A percentile compares a stretch with the other conserved stretches of the same genome.
Evolutionary conservation across 2,329 filamentous ascomycete genomes (phyloP).

Genomic region (Colletotrichum siamense): DNA sequence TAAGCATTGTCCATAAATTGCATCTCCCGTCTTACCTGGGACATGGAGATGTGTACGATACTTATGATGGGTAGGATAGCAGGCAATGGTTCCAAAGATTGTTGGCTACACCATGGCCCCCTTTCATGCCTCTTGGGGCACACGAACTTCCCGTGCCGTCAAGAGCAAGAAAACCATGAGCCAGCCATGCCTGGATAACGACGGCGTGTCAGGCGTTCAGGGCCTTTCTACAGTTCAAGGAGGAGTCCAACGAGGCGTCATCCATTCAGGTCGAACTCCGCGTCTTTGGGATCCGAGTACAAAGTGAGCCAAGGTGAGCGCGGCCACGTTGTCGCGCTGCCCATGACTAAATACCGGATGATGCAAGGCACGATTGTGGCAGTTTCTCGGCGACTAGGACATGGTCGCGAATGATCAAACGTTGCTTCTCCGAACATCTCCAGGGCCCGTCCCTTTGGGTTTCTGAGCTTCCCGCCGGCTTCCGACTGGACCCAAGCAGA

Average conservation of each 20-base stretch:
- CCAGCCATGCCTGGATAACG: neutral
- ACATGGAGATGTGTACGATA: neutral
- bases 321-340: neutral
- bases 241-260: neutral
- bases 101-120: neutral
- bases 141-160: neutral
- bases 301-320: neutral
- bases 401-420: neutral
- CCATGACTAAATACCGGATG: neutral
- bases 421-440: neutral
- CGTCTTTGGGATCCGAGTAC: neutral
- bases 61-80: neutral
- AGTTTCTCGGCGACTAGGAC: neutral
- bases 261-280: neutral
- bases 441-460: neutral
- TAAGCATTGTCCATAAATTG: neutral
- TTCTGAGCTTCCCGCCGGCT: neutral
- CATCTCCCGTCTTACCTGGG: neutral
- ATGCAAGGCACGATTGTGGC: neutral
- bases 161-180: neutral
- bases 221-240: neutral
- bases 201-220: neutral
- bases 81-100: neutral
- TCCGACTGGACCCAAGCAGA: neutral
- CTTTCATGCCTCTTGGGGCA: neutral